These are phyloP conservation scores for Yamadazyma scolyti DNA, from an alignment of 805 yeast genomes.

Conservation along the genomic window DNA sequence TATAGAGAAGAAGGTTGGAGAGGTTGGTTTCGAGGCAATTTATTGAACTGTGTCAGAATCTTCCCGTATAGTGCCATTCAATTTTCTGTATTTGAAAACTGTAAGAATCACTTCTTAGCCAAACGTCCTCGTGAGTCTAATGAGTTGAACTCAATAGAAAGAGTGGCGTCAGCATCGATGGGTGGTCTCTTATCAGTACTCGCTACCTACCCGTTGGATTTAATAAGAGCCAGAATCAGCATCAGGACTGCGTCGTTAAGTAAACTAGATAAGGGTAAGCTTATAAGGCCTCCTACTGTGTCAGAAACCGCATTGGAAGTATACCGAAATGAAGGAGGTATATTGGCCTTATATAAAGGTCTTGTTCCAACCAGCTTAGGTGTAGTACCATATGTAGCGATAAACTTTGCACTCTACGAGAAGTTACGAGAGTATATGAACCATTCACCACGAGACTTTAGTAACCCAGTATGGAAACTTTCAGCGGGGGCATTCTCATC, in stretches of 20 bases:
- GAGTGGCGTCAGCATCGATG: conserved; percentile 71
- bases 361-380: conserved; percentile 88
- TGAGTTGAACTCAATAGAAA: conserved; percentile 48
- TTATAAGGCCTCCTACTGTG: conserved; percentile 68
- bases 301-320: conserved; percentile 53
- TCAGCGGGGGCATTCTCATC: conserved; percentile 83
- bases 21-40: conserved; percentile 89
- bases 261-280: conserved; percentile 45
- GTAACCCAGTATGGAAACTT: conserved; percentile 54
- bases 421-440: conserved; percentile 59
- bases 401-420: conserved; percentile 89
- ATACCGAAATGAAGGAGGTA: conserved; percentile 77
- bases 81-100: conserved; percentile 74
- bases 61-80: conserved; percentile 95
- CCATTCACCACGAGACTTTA: conserved; percentile 28
- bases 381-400: conserved; percentile 93
- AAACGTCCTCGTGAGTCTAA: conserved; percentile 16
- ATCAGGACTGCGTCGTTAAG: conserved; percentile 74
- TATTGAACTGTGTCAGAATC: conserved; percentile 82
- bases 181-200: conserved; percentile 80
- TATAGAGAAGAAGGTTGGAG: conserved; percentile 89
- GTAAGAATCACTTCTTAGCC: conserved; percentile 39
- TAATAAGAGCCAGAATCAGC: conserved; percentile 84
- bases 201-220: conserved; percentile 88
- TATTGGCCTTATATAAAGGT: conserved; percentile 76